Base-by-base conservation (phyloP, 2,329 filamentous ascomycete species). In the Plectosphaerella plurivora region DNA sequence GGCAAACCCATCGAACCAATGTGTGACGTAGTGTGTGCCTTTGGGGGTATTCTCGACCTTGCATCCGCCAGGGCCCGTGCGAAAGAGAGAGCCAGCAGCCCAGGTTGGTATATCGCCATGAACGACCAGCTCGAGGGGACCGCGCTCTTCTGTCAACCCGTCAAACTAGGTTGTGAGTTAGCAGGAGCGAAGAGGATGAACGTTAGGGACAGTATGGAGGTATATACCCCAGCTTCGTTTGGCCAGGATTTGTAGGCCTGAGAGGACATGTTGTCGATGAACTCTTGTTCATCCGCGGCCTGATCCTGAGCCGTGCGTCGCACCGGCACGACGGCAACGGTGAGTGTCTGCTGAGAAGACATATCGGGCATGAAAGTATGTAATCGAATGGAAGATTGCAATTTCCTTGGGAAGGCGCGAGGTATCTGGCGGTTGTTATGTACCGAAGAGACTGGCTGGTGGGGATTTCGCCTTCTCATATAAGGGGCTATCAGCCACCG, bases 1-100 rank as follows among this genome's bases (percentile, higher is more conserved):
- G 3, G 83, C 79, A 53, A 91, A 83, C 6, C 87, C 87, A 63
- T 94, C 90, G 59, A 94, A 94, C 89, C 89, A 94, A 65, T 94
- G 89, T 1, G 77, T 81, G 12, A 86, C 74, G 33, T 76, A 73
- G 61, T 85, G 84, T 0, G 75, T 80, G n/a, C 83, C 82, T 4
- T 75, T 74, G 68, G 1, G 82, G 83, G 16, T 18, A 44, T 71
- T 65, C n/a, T 84, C 74, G 3, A 91, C 69, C 37, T 78, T 78
- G 64, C 79, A 82, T 25, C 80, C 76, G 1, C 88, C 87, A 0
- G 88, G 88, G 0, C 90, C 89, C 0, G 87, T 91, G 22, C 89
- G 80, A 66, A 86, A 93, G 1, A 94, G 75, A 2, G 80, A 75
- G 1, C 90, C 90, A 3, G 87, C 83, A 4, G 83, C 83, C 74